phyloP scores from a whole-genome alignment of 257 asterid genomes.

The Solanum sitiens region DNA sequence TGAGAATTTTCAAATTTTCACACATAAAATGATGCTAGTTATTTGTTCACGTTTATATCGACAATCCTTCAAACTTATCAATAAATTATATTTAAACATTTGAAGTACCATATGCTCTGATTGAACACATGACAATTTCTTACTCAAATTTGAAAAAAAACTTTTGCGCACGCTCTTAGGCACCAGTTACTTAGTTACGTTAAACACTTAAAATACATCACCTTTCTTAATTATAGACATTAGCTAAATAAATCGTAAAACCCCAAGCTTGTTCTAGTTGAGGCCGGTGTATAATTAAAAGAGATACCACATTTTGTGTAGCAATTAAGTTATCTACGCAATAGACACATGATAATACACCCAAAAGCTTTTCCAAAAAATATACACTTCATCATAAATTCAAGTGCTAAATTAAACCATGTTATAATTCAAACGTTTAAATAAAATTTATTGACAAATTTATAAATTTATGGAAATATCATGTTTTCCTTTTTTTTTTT shows the following conservation, averaged over 20 bases:
- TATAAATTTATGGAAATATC: not conserved
- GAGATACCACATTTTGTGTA: not conserved
- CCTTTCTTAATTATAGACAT: not conserved
- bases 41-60: not conserved
- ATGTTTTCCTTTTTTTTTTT: not conserved
- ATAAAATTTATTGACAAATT: not conserved
- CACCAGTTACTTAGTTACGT: not conserved
- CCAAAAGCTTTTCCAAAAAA: not conserved
- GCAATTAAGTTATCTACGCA: not conserved
- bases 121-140: not conserved
- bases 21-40: not conserved
- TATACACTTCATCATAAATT: not conserved
- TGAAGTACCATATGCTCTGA: not conserved
- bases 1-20: not conserved
- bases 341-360: not conserved
- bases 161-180: not conserved
- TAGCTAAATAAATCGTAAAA: not conserved
- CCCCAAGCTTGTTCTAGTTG: not conserved
- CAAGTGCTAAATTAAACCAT: not conserved
- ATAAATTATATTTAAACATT: not conserved
- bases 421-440: not conserved
- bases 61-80: not conserved
- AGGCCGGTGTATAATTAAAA: not conserved
- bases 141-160: not conserved
- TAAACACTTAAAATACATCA: not conserved